Conservation (phyloP, 257 asterid species). For the Pogostemon cablin region DNA sequence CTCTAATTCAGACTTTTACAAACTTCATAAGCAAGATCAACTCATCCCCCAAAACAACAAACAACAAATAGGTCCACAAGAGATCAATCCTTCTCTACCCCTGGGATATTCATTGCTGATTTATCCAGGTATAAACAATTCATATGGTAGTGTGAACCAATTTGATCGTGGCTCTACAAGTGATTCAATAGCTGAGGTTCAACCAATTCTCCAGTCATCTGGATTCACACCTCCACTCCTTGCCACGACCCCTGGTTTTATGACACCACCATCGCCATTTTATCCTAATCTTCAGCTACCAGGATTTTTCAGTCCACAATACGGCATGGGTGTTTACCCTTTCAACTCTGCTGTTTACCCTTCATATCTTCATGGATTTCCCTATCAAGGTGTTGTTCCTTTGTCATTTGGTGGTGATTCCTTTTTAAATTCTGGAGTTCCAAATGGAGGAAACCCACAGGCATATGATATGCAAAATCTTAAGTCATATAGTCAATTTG, state of each 20-base stretch:
- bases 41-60: constrained; percentile 23
- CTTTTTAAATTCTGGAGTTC: constrained; percentile 34
- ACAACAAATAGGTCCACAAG: constrained; percentile 32
- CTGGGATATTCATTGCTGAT: constrained; percentile 34
- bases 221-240: neutral
- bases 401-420: constrained; percentile 28
- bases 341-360: constrained; percentile 38
- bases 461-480: constrained; percentile 36
- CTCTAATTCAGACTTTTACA: constrained; percentile 27
- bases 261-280: constrained; percentile 19
- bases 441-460: constrained; percentile 38
- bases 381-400: constrained; percentile 38
- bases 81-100: constrained; percentile 29
- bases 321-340: constrained; percentile 40
- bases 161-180: constrained; percentile 2
- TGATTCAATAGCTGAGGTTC: neutral
- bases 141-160: constrained; percentile 33
- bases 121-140: constrained; percentile 38
- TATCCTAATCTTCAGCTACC: constrained; percentile 40
- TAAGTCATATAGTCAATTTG: constrained; percentile 43
- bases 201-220: constrained; percentile 1
- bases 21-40: constrained; percentile 29
- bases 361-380: constrained; percentile 42
- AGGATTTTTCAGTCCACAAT: constrained; percentile 43
- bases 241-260: neutral